Percentiles rank a stretch among this genome's conserved stretches.
These are phyloP conservation scores for Pyrenochaeta sp. DNA, from an alignment of 2,329 filamentous ascomycete genomes.

Conservation along the genomic window DNA sequence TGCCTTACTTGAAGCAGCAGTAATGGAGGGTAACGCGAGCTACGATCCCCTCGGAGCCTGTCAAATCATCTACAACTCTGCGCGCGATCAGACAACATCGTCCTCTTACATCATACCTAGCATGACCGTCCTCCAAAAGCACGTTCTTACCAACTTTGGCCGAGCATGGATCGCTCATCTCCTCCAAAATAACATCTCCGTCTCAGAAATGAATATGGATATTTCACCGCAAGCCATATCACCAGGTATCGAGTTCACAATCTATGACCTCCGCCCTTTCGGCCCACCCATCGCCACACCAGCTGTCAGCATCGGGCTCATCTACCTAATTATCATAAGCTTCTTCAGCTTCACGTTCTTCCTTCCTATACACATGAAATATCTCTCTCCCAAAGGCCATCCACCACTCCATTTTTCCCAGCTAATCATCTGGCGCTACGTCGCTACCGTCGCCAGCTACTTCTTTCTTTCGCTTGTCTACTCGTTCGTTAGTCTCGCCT, in stretches of 20 bases:
- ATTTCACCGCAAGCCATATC: slow-evolving; percentile 61
- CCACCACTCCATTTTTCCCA: slow-evolving; percentile 66
- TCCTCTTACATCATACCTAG: slow-evolving; percentile 62
- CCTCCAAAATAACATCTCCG: slow-evolving; percentile 22
- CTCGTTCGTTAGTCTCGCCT: slow-evolving; percentile 68
- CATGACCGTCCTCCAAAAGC: slow-evolving; percentile 56
- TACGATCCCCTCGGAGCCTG: slow-evolving; percentile 69
- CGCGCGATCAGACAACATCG: slow-evolving; percentile 64
- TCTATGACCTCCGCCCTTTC: slow-evolving; percentile 68
- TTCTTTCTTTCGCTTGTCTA: slow-evolving; percentile 69
- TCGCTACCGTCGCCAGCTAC: slow-evolving; percentile 65
- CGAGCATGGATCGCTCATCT: slow-evolving; percentile 51
- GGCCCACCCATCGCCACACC: slow-evolving; percentile 63
- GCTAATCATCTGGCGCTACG: slow-evolving; percentile 66
- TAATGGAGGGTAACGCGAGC: slow-evolving; percentile 62
- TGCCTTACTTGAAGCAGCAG: slow-evolving; percentile 61
- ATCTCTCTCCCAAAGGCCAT: slow-evolving; percentile 63
- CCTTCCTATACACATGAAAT: slow-evolving; percentile 68
- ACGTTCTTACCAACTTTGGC: slow-evolving; percentile 59
- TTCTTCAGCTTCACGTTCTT: slow-evolving; percentile 74
- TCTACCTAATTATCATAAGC: slow-evolving; percentile 72
- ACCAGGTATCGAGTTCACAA: slow-evolving; percentile 64
- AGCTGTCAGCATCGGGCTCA: slow-evolving; percentile 68
- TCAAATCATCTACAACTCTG: slow-evolving; percentile 65
- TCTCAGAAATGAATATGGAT: slow-evolving; percentile 51